phyloP scores from a whole-genome alignment of 1,139 yeast species.

The Candida buenavistaensis region DNA sequence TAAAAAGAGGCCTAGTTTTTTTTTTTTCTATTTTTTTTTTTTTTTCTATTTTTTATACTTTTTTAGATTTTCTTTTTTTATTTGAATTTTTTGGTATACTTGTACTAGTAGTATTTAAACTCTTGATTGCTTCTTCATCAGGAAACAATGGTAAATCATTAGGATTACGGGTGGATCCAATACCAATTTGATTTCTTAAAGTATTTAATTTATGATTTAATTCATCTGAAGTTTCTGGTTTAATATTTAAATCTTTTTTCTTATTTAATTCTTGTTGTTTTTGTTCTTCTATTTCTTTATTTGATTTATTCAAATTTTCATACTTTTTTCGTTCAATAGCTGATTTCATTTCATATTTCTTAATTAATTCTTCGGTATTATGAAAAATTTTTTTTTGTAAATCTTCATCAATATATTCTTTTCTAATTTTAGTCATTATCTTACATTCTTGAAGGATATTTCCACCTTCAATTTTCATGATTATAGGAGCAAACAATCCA shows the following conservation, averaged over 20 bases:
- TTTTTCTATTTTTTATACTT: no score
- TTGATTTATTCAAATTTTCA: constrained; percentile 21
- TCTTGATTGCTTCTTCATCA: constrained; percentile 12
- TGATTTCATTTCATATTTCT: constrained; percentile 62
- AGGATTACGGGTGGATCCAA: constrained; percentile 16
- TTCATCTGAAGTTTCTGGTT: constrained; percentile 36
- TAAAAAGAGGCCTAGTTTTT: no score
- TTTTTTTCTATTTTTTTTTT: no score
- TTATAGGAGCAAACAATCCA: constrained; percentile 72
- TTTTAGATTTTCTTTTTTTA: constrained; percentile 4
- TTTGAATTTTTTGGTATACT: not conserved
- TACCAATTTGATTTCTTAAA: constrained; percentile 26
- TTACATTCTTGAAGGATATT: constrained; percentile 72
- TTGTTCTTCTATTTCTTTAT: constrained; percentile 18
- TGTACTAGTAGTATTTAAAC: not conserved
- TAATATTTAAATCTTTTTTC: constrained; percentile 29
- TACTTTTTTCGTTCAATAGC: constrained; percentile 61
- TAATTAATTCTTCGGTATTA: constrained; percentile 57
- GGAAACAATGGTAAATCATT: constrained; percentile 32
- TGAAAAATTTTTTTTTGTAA: constrained; percentile 65
- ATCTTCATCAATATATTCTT: constrained; percentile 61
- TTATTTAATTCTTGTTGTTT: constrained; percentile 20
- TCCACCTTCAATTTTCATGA: constrained; percentile 61
- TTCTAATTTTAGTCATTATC: constrained; percentile 56
- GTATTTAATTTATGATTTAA: constrained; percentile 33